A percentile compares a stretch with the other conserved stretches of the same genome.
Evolutionary conservation across 164 flowering plant species (phyloP).

Genomic region (Kingdonia uniflora): DNA sequence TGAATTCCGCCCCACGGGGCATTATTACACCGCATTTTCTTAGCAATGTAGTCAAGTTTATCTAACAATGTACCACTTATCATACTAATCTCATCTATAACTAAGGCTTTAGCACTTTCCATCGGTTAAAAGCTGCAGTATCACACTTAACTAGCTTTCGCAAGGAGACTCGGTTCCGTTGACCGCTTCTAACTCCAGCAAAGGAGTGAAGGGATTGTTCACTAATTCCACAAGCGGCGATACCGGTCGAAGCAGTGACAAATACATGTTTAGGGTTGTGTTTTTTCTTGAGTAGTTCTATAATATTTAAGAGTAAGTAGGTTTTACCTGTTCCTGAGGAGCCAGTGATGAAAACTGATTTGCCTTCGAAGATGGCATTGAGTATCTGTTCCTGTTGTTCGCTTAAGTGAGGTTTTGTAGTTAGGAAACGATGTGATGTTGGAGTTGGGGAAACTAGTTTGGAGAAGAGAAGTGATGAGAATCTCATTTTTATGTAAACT

Average conservation of each 20-base stretch:
- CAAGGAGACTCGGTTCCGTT: conserved; percentile 12
- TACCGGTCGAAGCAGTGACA: conserved; percentile 56
- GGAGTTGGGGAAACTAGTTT: background rate
- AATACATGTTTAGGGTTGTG: conserved; percentile 27
- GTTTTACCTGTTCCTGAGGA: conserved; percentile 58
- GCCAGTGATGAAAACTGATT: conserved; percentile 59
- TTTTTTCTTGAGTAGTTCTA: conserved; percentile 14
- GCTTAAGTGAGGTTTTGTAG: conserved; percentile 10
- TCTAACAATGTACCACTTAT: conserved; percentile 37
- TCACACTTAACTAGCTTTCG: conserved; percentile 12
- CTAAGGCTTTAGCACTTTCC: conserved; percentile 42
- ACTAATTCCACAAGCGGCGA: conserved; percentile 48
- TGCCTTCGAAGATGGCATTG: conserved; percentile 21
- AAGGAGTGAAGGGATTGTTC: conserved; percentile 62
- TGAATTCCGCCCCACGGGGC: conserved; percentile 59
- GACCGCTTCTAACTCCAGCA: conserved; percentile 38
- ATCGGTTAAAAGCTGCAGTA: conserved; percentile 19
- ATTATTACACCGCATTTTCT: conserved; percentile 8
- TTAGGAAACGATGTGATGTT: background rate
- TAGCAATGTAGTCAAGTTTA: conserved; percentile 35
- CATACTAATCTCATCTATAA: conserved; percentile 64
- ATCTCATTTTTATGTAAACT: too few species aligned
- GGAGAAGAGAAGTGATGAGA: too few species aligned
- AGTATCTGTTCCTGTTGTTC: conserved; percentile 27
- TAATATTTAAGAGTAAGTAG: conserved; percentile 21